These are phyloP conservation scores for Pythium plurisporium DNA, from an alignment of 352 stramenopile species.

Conservation along the genomic window DNA sequence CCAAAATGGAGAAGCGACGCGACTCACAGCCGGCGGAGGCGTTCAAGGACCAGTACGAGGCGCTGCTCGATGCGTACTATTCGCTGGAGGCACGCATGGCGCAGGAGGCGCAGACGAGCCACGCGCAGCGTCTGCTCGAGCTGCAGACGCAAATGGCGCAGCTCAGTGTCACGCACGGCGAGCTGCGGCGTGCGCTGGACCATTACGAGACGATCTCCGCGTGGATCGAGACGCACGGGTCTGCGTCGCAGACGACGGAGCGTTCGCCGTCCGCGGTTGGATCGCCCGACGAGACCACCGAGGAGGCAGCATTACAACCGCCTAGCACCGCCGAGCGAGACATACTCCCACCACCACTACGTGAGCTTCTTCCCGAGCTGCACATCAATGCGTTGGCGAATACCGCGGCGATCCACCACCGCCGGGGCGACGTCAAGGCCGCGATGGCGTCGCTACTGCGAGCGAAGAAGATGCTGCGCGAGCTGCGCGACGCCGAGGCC, in stretches of 20 bases:
- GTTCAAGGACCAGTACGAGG: constrained; percentile 14
- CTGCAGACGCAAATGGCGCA: constrained; percentile 32
- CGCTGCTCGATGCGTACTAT: constrained; percentile 10
- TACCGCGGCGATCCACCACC: constrained; percentile 30
- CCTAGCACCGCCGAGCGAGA: background rate
- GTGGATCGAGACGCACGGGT: background rate
- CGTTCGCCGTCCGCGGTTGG: background rate
- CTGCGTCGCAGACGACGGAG: background rate
- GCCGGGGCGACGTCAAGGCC: constrained; percentile 24
- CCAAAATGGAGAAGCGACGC: constrained; percentile 1
- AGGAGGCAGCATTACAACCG: background rate
- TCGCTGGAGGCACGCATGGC: background rate
- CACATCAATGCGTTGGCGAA: constrained; percentile 36
- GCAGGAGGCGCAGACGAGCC: background rate
- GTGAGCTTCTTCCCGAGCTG: constrained; percentile 21
- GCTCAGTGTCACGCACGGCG: constrained; percentile 29
- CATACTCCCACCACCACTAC: constrained; percentile 16
- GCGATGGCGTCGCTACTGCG: constrained; percentile 37
- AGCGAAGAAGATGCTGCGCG: constrained; percentile 27
- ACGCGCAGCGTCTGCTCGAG: constrained; percentile 17
- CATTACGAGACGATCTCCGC: constrained; percentile 29
- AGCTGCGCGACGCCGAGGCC: background rate
- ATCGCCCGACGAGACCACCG: background rate
- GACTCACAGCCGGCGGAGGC: no score
- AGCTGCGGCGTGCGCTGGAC: constrained; percentile 26